Base-by-base conservation (phyloP, 2,329 filamentous ascomycete genomes). In the Aspergillus melleus region DNA sequence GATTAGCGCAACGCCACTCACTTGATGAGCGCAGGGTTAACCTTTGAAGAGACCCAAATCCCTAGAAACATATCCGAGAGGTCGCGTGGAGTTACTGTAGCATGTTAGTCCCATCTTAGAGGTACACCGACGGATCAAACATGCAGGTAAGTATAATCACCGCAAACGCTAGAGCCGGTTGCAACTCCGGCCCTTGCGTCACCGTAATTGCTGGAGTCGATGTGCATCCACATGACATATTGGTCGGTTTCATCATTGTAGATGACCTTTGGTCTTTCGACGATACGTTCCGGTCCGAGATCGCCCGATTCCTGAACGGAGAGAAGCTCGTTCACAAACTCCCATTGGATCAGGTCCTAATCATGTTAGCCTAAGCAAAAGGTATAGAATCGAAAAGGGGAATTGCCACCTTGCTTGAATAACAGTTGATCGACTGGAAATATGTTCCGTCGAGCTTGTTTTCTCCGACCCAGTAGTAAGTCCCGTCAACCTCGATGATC, bases 211-310 rank as follows among this genome's bases (percentile, higher is more conserved):
- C 77, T 77, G 57, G 77, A 81, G 68, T 90, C 88, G 52, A 89
- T 88, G 68, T 90, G 88, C 78, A 90, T 80, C 78, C 85, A 90
- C 71, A 90, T 75, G n/a, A 90, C 87, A 71, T 87, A 90, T 63
- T 86, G 85, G 6, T 72, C 66, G 0, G 87, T 89, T n/a, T 76
- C 75, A 14, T 86, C 83, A 64, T 90, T 90, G 76, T 85, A 89
- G 5, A 90, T 82, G 4, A 90, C 82, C 73, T 90, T 90, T 2
- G 88, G 88, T 20, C 88, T 77, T 72, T 90, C 88, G 2, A 90
- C 83, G 11, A 90, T 80, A 2, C 87, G 82, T 61, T 80, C 80
- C 0, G 86, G 85, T 0, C 86, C 87, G 0, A 89, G 77, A 61
- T 89, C 87, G 0, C 78, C 84, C 1, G 78, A 81, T 2, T 72